A percentile compares a stretch with the other conserved stretches of the same genome.
Conservation (phyloP, 1,139 yeast genomes). For the Saccharomyces hybrid region DNA sequence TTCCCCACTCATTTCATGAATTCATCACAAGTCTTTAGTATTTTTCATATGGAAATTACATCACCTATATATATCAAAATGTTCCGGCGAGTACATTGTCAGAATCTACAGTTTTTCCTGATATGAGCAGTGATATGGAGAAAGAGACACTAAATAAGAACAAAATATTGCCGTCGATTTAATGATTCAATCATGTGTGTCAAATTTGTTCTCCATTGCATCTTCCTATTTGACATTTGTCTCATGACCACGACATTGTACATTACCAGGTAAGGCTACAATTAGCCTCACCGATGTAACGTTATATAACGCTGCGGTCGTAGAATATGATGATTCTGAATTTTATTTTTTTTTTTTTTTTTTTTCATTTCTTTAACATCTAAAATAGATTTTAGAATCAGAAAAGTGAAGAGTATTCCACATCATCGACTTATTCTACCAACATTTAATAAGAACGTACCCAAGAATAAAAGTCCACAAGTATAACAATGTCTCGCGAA, state of each 20-base stretch:
- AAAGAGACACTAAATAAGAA: not conserved
- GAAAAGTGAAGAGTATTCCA: not conserved
- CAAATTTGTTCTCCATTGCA: not conserved
- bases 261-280: not conserved
- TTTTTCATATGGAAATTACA: no score
- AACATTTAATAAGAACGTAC: not conserved
- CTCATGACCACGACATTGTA: no score
- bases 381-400: not conserved
- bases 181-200: not conserved
- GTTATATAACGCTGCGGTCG: not conserved
- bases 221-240: not conserved
- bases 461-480: not conserved
- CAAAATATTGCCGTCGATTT: not conserved
- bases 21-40: not conserved
- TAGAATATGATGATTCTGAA: not conserved
- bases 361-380: not conserved
- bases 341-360: not conserved
- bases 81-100: not conserved
- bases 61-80: no score
- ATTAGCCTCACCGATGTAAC: not conserved
- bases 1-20: not conserved
- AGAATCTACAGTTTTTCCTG: not conserved
- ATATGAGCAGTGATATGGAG: not conserved
- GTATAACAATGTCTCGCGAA: slow-evolving; percentile 60
- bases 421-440: not conserved